Percentiles rank a stretch among this genome's conserved stretches.
These are phyloP conservation scores for Fusarium palustre DNA, from an alignment of 2,329 filamentous ascomycete species.

Conservation along the genomic window DNA sequence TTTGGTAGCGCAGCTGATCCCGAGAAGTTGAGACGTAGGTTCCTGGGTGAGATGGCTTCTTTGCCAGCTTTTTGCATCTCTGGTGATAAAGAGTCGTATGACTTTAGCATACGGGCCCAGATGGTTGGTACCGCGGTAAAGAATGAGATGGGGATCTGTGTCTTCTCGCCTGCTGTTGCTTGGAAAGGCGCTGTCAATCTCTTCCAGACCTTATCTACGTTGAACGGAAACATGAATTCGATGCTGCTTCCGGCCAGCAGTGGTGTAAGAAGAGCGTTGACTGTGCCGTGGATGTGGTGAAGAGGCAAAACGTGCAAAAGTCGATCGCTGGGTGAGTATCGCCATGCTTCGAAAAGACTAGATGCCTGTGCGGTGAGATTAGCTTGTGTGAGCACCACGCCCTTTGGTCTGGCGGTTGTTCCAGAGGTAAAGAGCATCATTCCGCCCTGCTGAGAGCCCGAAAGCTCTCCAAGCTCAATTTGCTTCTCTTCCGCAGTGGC, in stretches of 20 bases:
- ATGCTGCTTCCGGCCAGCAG: slow-evolving; percentile 87
- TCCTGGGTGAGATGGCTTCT: slow-evolving; percentile 76
- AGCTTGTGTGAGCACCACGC: slow-evolving; percentile 84
- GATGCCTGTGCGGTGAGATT: slow-evolving; percentile 85
- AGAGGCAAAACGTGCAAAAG: slow-evolving; percentile 92
- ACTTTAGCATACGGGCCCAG: slow-evolving; percentile 88
- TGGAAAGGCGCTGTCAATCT: slow-evolving; percentile 85
- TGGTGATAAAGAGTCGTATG: slow-evolving; percentile 70
- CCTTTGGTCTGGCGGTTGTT: slow-evolving; percentile 94
- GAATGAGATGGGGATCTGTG: slow-evolving; percentile 73
- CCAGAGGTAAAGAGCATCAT: slow-evolving; percentile 99
- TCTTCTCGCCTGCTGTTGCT: slow-evolving; percentile 36
- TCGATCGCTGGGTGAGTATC: slow-evolving; percentile 80
- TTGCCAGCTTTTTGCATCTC: slow-evolving; percentile 74
- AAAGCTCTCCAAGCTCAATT: slow-evolving; percentile 65
- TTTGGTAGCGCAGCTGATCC: slow-evolving; percentile 94
- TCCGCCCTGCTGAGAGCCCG: slow-evolving; percentile 69
- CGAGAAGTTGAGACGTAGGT: slow-evolving; percentile 91
- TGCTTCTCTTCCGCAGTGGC: slow-evolving; percentile 60
- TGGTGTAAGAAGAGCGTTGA: slow-evolving; percentile 91
- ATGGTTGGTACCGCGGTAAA: slow-evolving; percentile 97
- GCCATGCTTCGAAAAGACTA: slow-evolving; percentile 86
- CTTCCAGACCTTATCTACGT: slow-evolving; percentile 84
- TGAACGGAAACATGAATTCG: slow-evolving; percentile 96
- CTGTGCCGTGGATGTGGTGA: slow-evolving; percentile 95